Base-by-base conservation (phyloP, 2,329 filamentous ascomycete species). In the Calonectria multiphialidica region DNA sequence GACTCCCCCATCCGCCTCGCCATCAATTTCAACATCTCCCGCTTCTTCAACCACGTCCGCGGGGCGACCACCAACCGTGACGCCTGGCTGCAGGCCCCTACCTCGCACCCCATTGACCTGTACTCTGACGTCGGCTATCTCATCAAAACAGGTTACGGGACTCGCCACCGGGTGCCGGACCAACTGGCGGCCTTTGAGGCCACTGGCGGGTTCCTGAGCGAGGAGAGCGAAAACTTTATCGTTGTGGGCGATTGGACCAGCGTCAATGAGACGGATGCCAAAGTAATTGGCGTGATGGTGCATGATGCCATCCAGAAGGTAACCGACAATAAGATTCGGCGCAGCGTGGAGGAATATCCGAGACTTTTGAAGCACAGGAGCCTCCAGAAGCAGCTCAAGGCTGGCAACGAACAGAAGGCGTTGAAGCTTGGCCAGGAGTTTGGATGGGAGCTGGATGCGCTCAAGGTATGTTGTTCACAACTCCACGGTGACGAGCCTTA, bases 101-200 rank as follows among this genome's bases (percentile, higher is more conserved):
- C 83, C n/a, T 74, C 73, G n/a, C 84, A 85, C 67, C 83, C 86
- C 4, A 80, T 90, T 68, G 83, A 88, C 68, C 80, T 87, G 42
- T 80, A 81, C 64, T 81, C 81, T 44, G 88, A 90, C 67, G 84
- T 90, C 9, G 87, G 85, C 37, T 83, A 88, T 73, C 84, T 90
- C 62, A 81, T 90, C 74, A 90, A 90, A 81, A 90, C 88, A 5
- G 89, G 89, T 35, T 90, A 88, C 77, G 89, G 88, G 66, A 90
- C 89, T 21, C 85, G 85, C 57, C 80, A 86, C 62, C 85, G 89
- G 16, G 82, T 90, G 33, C 80, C 84, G 5, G 83, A 85, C 13
- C 86, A 88, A 78, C 80, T 90, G 13, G 81, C 84, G 49, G 88
- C 88, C 0, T 82, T 89, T 50, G 68, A 73, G 21, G 72, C 72